Base-by-base conservation (phyloP, 1,284 basidiomycete species). In the Ustilago crameri region DNA sequence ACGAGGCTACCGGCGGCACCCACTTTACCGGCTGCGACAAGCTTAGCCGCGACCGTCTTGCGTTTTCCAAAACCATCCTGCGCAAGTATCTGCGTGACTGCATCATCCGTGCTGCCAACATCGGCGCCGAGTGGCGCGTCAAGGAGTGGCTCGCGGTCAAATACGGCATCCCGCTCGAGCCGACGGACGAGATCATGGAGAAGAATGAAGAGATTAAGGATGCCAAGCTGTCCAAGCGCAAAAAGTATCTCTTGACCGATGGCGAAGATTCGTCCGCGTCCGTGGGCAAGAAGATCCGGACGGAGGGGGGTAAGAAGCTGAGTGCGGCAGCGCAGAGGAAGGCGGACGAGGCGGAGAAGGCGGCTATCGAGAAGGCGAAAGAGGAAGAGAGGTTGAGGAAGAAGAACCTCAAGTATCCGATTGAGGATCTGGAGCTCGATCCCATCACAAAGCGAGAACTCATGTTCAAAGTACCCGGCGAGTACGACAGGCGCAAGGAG, bases 1-100 rank as follows among this genome's bases (percentile, higher is more conserved):
- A 78, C 54, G 83, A 84, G 51, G 85, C 84, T 51, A 83, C 82
- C 47, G 90, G 86, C 83, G 90, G 89, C 75, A 85, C 91, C 52
- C 90, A 93, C 86, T 92, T 94, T 80, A 91, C 93, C 5, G 88
- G 89, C 63, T 91, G 90, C 66, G 86, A 87, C 57, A 87, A 88
- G 51, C 70, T 80, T 74, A 95, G 92, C 81, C 93, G 95, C 65
- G 95, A 98, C 83, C 91, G 95, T 58, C 87, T 95, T 34, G 90
- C 92, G 20, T 98, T 97, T 85, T 95, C 93, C 42, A 96, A 97
- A 83, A 93, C 94, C 15, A 95, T 98, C 76, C 88, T 98, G 27
- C 92, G 94, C 71, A 91, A 94, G 37, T 98, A 95, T 85, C 91
- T 98, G 51, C 91, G 93, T 65, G 95, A 98, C 80, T 95, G 93